Evolutionary conservation across 208 protist genomes (phyloP), one percentile per base, ranked within the genome.

Genomic region (Leishmania tarentolae): DNA sequence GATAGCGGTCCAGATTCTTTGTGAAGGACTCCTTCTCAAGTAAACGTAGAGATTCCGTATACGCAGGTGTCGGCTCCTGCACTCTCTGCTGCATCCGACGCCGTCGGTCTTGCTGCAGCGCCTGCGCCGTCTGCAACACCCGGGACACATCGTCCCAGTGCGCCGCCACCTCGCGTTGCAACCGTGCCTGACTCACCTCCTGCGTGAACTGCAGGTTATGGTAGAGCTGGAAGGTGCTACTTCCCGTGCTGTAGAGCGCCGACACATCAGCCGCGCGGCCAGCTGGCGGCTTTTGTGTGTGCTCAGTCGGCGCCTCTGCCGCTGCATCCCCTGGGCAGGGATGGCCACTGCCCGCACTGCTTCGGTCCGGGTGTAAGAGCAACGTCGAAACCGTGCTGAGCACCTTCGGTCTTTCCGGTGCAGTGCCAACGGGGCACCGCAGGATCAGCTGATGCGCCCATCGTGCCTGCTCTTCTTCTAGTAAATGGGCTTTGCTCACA

Each of bases 81-180:
- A 82, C 80, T 37, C 79, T 73, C 47, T 87, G 83, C 19, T 88
- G 82, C 40, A 94, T 80, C 4, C 89, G 86, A 4, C 88, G 82
- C 3, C 87, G 86, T 3, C 93, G 80, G 57, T 94, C 87, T 35
- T 73, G 80, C 68, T 93, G 85, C 3, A 94, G 57, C 52, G 84
- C 87, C 68, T 92, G 86, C 35, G 88, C 80, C 40, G 91, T 96
- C 42, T 89, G 88, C 17, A 94, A n/a, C 17, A 96, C 87, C 46
- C 92, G 91, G 40, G 78, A 88, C 7, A 96, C 90, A 66, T 87
- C 88, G 42, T 87, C 87, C 91, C 91, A 95, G 50, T 90, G 85
- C 52, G 88, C 89, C 47, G 77, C 76, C n/a, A 93, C 19, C 21
- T 88, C 72, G 72, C 89, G 88, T 83, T 87, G 85, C 17, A 84